Evolutionary conservation across 257 asterid genomes (phyloP).

Genomic region (Buddleja alternifolia): DNA sequence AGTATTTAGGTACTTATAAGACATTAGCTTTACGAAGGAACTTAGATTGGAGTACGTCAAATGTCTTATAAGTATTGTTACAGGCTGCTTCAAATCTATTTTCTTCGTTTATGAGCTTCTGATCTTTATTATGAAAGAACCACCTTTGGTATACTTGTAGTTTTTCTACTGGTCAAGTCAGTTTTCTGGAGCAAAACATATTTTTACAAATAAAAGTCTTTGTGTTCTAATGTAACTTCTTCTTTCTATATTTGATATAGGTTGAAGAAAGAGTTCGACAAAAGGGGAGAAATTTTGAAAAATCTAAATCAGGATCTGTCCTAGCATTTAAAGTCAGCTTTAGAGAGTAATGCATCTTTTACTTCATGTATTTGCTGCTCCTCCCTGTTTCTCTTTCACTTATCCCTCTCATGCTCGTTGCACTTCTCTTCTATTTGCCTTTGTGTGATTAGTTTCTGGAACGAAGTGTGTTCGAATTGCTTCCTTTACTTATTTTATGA

Average conservation of each 20-base stretch:
- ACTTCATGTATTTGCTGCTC: constrained; percentile 20
- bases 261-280: constrained; percentile 90
- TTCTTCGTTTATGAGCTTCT: constrained; percentile 11
- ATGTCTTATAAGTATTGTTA: neutral
- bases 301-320: constrained; percentile 92
- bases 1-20: neutral
- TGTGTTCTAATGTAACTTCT: constrained; percentile 5
- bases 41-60: neutral
- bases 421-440: neutral
- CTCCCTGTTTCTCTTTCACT: constrained; percentile 19
- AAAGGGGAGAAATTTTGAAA: constrained; percentile 73
- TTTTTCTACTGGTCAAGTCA: neutral
- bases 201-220: neutral
- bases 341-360: constrained; percentile 73
- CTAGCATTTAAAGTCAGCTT: constrained; percentile 99
- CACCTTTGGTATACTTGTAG: neutral
- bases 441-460: neutral
- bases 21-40: neutral
- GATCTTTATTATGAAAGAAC: neutral
- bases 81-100: neutral
- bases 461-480: neutral
- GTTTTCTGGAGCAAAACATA: constrained; percentile 1
- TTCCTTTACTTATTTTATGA: neutral
- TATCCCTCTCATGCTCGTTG: neutral
- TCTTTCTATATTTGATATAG: constrained; percentile 49